Base-by-base conservation (phyloP, 768 basidiomycete genomes). In the Hypsizygus marmoreus region DNA sequence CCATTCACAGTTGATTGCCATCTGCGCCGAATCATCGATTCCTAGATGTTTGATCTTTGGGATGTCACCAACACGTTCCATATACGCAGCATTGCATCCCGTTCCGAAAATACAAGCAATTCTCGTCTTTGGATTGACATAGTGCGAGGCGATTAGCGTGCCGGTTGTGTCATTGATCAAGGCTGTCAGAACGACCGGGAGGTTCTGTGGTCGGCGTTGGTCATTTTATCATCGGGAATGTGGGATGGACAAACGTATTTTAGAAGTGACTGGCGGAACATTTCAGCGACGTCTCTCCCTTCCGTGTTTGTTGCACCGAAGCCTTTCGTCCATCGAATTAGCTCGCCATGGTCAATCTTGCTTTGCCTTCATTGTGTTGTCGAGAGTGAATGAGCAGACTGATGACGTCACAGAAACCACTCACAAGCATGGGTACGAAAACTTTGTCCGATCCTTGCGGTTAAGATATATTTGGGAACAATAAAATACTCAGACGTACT, bases 281-380 rank as follows among this genome's bases (percentile, higher is more conserved):
- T 95, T 29, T 76, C 88, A 4, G 91, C 95, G 10, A 95, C 93
- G 58, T 99, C 91, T 43, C 80, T 73, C 13, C 95, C 95, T 67
- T 98, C 97, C 13, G 91, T 93, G 61, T 95, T 92, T 4, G 80
- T 64, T 0, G 89, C 89, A 24, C 93, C 93, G 58, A 98, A 98
- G 53, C 97, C 97, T 68, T 99, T 99, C n/a, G 97, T 99, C 97
- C 97, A 99, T 13, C 95, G 87, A 58, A 97, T 93, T 28, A 98
- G 84, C 49, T 81, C 79, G 17, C 93, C 95, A 51, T 97, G 92
- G 65, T 98, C 93, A 53, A 99, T 98, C 43, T 81, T 78, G 29
- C 86, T 79, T 76, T 98, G 97, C n/a, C 91, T 95, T 64, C 0
- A 6, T 2, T 29, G 4, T 3, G 14, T 17, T 24, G 34, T 13